phyloP scores from a whole-genome alignment of 2,329 filamentous ascomycete species.

The Paecilomyces formosus region DNA sequence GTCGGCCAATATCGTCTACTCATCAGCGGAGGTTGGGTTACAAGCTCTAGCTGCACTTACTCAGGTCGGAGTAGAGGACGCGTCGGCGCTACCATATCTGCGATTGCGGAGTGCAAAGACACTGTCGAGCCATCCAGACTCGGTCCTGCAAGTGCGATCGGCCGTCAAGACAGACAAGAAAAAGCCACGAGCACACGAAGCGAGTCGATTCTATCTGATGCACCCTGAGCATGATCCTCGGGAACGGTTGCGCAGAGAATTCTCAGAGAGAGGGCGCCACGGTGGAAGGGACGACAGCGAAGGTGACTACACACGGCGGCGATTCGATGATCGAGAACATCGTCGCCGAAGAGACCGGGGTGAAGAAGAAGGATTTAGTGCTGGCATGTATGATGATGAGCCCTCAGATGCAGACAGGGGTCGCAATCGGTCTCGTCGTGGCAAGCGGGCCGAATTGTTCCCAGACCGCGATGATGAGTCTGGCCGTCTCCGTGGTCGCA shows the following conservation, averaged over 20 bases:
- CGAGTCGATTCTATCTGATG: constrained; percentile 86
- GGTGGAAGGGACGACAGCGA: constrained; percentile 28
- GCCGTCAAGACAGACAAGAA: constrained; percentile 74
- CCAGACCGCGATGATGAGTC: constrained; percentile 24
- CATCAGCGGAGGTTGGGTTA: constrained; percentile 45
- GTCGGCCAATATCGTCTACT: constrained; percentile 80
- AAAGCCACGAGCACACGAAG: constrained; percentile 64
- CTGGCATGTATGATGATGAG: constrained; percentile 76
- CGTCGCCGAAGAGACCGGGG: constrained; percentile 37
- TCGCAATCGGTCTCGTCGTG: constrained; percentile 20
- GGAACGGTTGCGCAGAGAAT: constrained; percentile 56
- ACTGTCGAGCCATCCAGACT: constrained; percentile 60
- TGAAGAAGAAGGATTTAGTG: constrained; percentile 57
- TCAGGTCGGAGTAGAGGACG: constrained; percentile 29
- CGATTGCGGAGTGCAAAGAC: constrained; percentile 64
- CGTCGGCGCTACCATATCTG: constrained; percentile 47
- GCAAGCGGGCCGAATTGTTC: constrained; percentile 30
- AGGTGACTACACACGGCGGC: constrained; percentile 41
- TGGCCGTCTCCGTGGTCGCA: constrained; percentile 52
- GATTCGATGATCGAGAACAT: constrained; percentile 56
- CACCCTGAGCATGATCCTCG: constrained; percentile 84
- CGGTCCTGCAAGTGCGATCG: constrained; percentile 63
- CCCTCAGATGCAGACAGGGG: constrained; percentile 23
- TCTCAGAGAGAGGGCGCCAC: constrained; percentile 37
- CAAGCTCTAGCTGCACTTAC: constrained; percentile 47